Conservation (phyloP, 805 yeast species). For the Teunomyces atbi region DNA sequence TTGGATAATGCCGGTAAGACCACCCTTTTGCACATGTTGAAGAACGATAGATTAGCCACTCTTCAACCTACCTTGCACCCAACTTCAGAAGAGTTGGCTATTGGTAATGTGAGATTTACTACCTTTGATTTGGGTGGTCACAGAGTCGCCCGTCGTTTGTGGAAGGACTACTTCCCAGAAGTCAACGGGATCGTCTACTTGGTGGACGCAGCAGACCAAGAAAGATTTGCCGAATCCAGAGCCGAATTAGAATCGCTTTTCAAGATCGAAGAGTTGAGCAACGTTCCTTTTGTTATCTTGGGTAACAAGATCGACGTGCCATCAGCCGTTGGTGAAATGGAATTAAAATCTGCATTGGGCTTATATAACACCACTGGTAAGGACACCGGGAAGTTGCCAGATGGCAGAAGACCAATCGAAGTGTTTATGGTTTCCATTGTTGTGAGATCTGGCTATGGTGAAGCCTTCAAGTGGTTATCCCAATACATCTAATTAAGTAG, state of each 20-base stretch:
- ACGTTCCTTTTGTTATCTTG: slow-evolving; percentile 88
- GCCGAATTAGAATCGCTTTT: slow-evolving; percentile 92
- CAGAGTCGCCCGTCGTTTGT: slow-evolving; percentile 96
- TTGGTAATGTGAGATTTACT: slow-evolving; percentile 94
- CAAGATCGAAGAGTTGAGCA: slow-evolving; percentile 84
- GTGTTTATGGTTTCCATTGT: slow-evolving; percentile 97
- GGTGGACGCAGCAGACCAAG: slow-evolving; percentile 96
- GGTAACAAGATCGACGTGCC: slow-evolving; percentile 97
- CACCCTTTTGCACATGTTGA: slow-evolving; percentile 47
- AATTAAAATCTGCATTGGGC: slow-evolving; percentile 86
- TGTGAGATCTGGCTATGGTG: slow-evolving; percentile 98
- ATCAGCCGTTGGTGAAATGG: slow-evolving; percentile 91
- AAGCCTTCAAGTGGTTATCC: slow-evolving; percentile 97
- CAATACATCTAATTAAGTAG: slow-evolving; percentile 67
- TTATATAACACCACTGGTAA: slow-evolving; percentile 89
- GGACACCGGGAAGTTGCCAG: slow-evolving; percentile 60
- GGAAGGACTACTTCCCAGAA: slow-evolving; percentile 99
- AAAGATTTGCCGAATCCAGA: slow-evolving; percentile 90
- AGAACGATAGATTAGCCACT: slow-evolving; percentile 96
- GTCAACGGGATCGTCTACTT: slow-evolving; percentile 95
- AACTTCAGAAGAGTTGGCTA: slow-evolving; percentile 95
- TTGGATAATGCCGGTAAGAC: slow-evolving; percentile 50
- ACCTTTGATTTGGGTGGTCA: slow-evolving; percentile 99
- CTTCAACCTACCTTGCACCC: slow-evolving; percentile 98
- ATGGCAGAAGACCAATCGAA: slow-evolving; percentile 87